Conservation (phyloP, 2,329 filamentous ascomycete genomes). For the Nigrospora sphaerica region DNA sequence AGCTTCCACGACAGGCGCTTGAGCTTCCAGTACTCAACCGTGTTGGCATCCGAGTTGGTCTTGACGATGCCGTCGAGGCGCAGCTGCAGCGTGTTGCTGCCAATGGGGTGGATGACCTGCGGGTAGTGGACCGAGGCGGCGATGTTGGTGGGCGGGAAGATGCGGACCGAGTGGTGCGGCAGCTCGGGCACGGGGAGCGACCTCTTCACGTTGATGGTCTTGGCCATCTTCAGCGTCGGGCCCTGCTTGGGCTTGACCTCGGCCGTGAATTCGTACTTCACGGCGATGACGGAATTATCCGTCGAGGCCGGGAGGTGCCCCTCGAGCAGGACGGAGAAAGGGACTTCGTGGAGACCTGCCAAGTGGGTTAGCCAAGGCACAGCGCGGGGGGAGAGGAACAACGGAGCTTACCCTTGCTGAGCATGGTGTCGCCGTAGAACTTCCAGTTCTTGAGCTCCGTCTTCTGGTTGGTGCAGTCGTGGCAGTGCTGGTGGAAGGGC, state of each 20-base stretch:
- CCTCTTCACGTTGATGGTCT: slow-evolving; percentile 67
- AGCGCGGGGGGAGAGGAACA: neutral
- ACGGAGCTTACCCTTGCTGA: slow-evolving; percentile 38
- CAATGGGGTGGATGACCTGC: slow-evolving; percentile 78
- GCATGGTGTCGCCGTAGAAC: slow-evolving; percentile 52
- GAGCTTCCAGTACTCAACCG: slow-evolving; percentile 74
- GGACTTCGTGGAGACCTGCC: slow-evolving; percentile 65
- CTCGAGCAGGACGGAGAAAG: slow-evolving; percentile 80
- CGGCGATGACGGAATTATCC: slow-evolving; percentile 62
- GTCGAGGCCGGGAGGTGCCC: slow-evolving; percentile 82
- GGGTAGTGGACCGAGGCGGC: slow-evolving; percentile 78
- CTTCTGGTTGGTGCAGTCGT: slow-evolving; percentile 63
- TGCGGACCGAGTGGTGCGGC: slow-evolving; percentile 83
- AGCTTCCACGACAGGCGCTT: slow-evolving; percentile 91
- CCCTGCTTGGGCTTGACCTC: slow-evolving; percentile 55
- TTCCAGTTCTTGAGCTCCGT: slow-evolving; percentile 75
- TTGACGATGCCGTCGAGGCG: slow-evolving; percentile 80
- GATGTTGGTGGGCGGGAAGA: slow-evolving; percentile 94
- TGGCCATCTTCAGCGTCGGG: slow-evolving; percentile 53
- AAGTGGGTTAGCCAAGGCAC: slow-evolving; percentile 18
- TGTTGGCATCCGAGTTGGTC: slow-evolving; percentile 60
- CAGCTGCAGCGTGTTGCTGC: slow-evolving; percentile 71
- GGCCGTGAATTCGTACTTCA: slow-evolving; percentile 74
- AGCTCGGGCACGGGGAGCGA: slow-evolving; percentile 66
- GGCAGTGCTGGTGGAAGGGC: slow-evolving; percentile 73